Base-by-base conservation (phyloP, 2,329 filamentous ascomycete species). In the Hypocrella siamensis region DNA sequence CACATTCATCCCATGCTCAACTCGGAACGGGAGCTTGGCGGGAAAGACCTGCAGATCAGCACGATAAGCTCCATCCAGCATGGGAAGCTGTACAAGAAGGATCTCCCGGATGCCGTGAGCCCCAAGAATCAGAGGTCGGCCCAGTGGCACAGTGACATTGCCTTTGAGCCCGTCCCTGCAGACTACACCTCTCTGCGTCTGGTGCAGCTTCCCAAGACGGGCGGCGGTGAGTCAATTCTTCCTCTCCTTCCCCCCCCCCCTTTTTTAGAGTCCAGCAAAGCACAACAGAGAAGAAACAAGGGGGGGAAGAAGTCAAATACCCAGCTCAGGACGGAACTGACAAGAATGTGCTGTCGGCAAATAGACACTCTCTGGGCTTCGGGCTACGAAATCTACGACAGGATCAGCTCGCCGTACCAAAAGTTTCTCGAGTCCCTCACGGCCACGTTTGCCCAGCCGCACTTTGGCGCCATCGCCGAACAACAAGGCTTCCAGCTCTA, bases 331-430 rank as follows among this genome's bases (percentile, higher is more conserved):
- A 24, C 12, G 8, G 8, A 12, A 12, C 3, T 12, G 21, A 24
- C 12, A 9, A 12, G 8, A 4, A n/a, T 24, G 21, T 24, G 21
- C 21, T 24, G 21, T 9, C 12, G 21, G 21, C n/a, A 12, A 5
- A 17, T 17, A 62, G 63, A 68, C 47, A 78, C 75, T 0, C 61
- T 79, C 5, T 79, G 74, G 72, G 75, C 74, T 0, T 75, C 70
- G 1, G 72, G 71, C 1, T 78, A 78, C 44, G 73, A 79, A 41
- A 51, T 77, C 10, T 79, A 76, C 42, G 74, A 80, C 43, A 64
- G 70, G 18, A 58, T 80, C 35, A 73, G 67, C 4, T 53, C 57
- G 3, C 55, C 67, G 0, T 67, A 68, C 32, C 68, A 67, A 35
- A 53, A 53, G 17, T 76, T 77, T 47, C 58, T 77, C 18, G 71